Percentiles rank a stretch among this genome's conserved stretches.
These are phyloP conservation scores for Mortierella antarctica DNA, from an alignment of 192 early-diverging fungal genomes.

Conservation along the genomic window DNA sequence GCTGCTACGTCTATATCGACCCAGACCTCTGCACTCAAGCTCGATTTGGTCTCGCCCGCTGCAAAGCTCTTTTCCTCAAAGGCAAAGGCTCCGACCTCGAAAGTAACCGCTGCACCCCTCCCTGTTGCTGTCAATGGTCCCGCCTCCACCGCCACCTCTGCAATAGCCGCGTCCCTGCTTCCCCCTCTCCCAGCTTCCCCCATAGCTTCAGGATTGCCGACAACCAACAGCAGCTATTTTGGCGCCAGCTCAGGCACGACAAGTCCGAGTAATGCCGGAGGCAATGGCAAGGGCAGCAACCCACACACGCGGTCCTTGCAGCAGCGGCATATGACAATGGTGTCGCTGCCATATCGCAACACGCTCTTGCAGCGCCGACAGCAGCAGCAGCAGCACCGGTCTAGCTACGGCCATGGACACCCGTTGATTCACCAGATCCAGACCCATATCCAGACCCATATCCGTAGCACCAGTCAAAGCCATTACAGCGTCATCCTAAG, in stretches of 20 bases:
- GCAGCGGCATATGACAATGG: slow-evolving; percentile 5
- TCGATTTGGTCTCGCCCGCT: neutral
- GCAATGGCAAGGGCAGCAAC: too few species aligned
- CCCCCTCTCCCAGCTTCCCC: neutral
- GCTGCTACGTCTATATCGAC: slow-evolving; percentile 20
- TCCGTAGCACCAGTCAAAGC: slow-evolving; percentile 11
- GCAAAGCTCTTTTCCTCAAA: neutral
- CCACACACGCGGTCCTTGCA: neutral
- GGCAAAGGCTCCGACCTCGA: neutral
- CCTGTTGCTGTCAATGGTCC: neutral
- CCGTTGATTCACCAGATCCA: slow-evolving; percentile 25
- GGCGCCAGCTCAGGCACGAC: too few species aligned
- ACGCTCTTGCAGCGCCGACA: slow-evolving; percentile 14
- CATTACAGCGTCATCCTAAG: slow-evolving; percentile 11
- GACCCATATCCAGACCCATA: slow-evolving; percentile 17
- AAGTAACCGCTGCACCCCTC: neutral
- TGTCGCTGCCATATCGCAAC: neutral
- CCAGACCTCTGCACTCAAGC: neutral
- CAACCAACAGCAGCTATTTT: too few species aligned
- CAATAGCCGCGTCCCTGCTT: neutral
- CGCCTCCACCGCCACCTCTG: neutral
- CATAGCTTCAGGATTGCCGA: neutral
- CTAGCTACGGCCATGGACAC: slow-evolving; percentile 19
- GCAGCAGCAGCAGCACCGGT: slow-evolving; percentile 13
- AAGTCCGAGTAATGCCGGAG: too few species aligned